Conservation (phyloP, 345 rosid species). For the Erucastrum elatum region DNA sequence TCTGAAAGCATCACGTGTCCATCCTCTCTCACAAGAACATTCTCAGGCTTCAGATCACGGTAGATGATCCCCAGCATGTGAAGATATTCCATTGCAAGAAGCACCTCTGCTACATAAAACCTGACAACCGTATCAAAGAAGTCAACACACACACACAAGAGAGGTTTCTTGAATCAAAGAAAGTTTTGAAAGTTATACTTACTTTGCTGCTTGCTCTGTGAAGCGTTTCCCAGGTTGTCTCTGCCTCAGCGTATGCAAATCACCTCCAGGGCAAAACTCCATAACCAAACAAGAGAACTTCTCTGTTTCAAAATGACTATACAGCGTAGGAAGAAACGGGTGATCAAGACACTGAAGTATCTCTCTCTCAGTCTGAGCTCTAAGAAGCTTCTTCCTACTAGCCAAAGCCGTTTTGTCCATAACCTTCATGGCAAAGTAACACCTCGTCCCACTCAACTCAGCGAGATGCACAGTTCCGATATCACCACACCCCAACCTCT, state of each 20-base stretch:
- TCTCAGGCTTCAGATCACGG: constrained; percentile 86
- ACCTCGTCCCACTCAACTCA: constrained; percentile 64
- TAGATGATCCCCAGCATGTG: constrained; percentile 89
- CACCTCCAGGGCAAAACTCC: constrained; percentile 94
- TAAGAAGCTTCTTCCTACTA: constrained; percentile 73
- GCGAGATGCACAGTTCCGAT: constrained; percentile 82
- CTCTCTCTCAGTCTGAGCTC: constrained; percentile 86
- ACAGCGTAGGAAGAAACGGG: constrained; percentile 80
- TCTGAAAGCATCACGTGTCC: constrained; percentile 92
- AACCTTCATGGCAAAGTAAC: constrained; percentile 79
- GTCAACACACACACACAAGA: background rate
- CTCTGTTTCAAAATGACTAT: constrained; percentile 79
- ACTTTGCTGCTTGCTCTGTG: constrained; percentile 83
- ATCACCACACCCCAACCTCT: constrained; percentile 79
- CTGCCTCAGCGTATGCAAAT: constrained; percentile 79
- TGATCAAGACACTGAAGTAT: constrained; percentile 75
- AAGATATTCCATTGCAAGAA: constrained; percentile 80
- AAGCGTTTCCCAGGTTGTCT: constrained; percentile 81
- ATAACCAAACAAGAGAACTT: constrained; percentile 83
- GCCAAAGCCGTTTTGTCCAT: constrained; percentile 77
- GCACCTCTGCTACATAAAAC: constrained; percentile 80
- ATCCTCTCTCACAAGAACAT: constrained; percentile 88
- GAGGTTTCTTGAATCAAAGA: background rate
- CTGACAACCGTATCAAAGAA: constrained; percentile 40
- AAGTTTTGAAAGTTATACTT: constrained; percentile 15